phyloP scores from a whole-genome alignment of 805 yeast species.

The Yarrowia porcina region DNA sequence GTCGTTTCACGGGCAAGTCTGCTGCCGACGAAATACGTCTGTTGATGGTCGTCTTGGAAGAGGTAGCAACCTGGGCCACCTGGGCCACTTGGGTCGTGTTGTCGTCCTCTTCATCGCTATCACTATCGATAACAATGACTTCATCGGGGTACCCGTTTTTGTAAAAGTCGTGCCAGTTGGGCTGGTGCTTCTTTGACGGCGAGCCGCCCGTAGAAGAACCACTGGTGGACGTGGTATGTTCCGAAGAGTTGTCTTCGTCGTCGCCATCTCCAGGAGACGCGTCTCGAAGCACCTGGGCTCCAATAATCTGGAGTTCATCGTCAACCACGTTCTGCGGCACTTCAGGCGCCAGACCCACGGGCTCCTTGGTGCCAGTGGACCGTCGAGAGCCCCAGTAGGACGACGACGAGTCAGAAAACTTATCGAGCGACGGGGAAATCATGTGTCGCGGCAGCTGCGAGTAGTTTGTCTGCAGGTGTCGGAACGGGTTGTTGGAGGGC shows the following conservation, averaged over 20 bases:
- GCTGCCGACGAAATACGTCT: background rate
- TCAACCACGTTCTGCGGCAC: constrained; percentile 8
- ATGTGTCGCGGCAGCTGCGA: constrained; percentile 19
- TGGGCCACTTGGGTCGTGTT: background rate
- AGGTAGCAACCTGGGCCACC: background rate
- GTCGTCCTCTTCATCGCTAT: constrained; percentile 13
- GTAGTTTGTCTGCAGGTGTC: constrained; percentile 20
- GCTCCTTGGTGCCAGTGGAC: constrained; percentile 21
- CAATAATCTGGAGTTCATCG: constrained; percentile 16
- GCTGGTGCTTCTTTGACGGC: constrained; percentile 8
- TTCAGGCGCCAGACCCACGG: background rate
- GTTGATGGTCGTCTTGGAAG: background rate
- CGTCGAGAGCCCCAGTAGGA: constrained; percentile 21
- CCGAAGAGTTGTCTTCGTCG: constrained; percentile 23
- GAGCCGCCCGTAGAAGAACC: constrained; percentile 1
- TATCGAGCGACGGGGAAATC: constrained; percentile 19
- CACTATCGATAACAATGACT: constrained; percentile 38
- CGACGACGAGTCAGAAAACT: constrained; percentile 22
- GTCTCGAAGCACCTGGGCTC: constrained; percentile 5
- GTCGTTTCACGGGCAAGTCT: constrained; percentile 13
- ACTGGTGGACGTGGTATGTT: background rate
- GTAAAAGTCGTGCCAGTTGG: constrained; percentile 37
- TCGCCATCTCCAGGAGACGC: constrained; percentile 18
- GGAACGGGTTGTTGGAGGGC: constrained; percentile 11
- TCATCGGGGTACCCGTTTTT: constrained; percentile 37